Evolutionary conservation across 2,329 filamentous ascomycete species (phyloP).

Genomic region (Phialocephala sp.): DNA sequence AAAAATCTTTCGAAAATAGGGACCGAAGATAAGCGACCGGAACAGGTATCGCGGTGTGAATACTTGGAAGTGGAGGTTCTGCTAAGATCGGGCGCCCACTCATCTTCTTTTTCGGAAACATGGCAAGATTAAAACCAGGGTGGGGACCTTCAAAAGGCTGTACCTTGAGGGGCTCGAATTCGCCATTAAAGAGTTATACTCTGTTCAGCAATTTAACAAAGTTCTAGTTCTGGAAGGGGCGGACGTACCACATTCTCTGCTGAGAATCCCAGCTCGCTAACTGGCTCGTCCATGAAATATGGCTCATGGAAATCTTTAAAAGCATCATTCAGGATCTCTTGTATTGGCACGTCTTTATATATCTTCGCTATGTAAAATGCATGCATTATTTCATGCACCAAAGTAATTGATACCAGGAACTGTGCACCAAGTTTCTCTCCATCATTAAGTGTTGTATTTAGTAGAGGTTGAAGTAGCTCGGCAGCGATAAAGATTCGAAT

Average conservation of each 20-base stretch:
- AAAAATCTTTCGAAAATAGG: background rate
- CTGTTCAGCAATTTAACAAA: background rate
- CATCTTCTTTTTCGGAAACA: background rate
- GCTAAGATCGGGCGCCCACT: background rate
- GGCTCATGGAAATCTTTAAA: background rate
- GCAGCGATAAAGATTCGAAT: background rate
- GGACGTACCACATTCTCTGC: constrained; percentile 3
- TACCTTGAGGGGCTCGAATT: background rate
- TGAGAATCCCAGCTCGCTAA: background rate
- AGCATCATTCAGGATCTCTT: background rate
- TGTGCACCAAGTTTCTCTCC: constrained; percentile 5
- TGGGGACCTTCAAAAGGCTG: background rate
- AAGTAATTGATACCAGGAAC: background rate
- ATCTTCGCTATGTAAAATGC: background rate
- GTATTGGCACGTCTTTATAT: background rate
- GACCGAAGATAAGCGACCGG: background rate
- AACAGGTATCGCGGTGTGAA: background rate
- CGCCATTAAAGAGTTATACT: background rate
- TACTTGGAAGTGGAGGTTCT: background rate
- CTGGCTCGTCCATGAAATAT: constrained; percentile 2
- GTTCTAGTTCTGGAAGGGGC: background rate
- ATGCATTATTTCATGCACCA: constrained; percentile 6
- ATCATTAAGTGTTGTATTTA: background rate
- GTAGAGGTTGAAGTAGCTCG: background rate
- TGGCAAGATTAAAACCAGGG: background rate